phyloP scores from a whole-genome alignment of 2,329 filamentous ascomycete species.

The Atkinsonella hypoxylon region DNA sequence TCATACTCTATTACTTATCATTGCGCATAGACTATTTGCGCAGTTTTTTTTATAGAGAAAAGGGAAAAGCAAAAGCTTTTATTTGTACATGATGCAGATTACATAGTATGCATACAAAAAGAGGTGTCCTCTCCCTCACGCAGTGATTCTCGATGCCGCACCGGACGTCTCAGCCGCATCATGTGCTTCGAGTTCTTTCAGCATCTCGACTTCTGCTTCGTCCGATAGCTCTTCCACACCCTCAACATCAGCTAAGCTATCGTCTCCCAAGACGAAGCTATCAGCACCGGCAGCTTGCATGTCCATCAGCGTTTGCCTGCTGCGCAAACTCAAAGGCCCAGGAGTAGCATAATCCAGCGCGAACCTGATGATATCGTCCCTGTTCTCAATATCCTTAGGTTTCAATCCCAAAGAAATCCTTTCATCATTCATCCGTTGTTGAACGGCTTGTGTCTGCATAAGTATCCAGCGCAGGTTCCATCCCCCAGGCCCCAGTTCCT shows the following conservation, averaged over 20 bases:
- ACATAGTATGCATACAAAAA: background rate
- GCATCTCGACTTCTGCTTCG: conserved; percentile 22
- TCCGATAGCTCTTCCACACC: conserved; percentile 27
- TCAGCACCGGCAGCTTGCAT: conserved; percentile 28
- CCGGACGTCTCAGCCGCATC: conserved; percentile 8
- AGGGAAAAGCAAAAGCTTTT: background rate
- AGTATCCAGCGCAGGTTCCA: conserved; percentile 86
- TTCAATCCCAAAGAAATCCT: conserved; percentile 51
- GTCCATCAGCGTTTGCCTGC: conserved; percentile 25
- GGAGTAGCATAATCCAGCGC: conserved; percentile 30
- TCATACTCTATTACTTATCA: too few relatives aligned
- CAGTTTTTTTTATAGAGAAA: background rate
- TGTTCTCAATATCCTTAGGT: conserved; percentile 23
- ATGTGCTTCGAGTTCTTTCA: conserved; percentile 20
- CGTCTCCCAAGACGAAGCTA: conserved; percentile 35
- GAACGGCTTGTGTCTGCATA: conserved; percentile 62
- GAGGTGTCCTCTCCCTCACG: background rate
- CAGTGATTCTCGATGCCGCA: background rate
- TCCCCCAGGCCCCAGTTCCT: conserved; percentile 77
- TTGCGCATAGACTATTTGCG: background rate
- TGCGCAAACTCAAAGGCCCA: conserved; percentile 24
- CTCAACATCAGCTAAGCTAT: conserved; percentile 25
- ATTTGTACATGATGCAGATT: background rate
- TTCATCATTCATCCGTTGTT: conserved; percentile 53
- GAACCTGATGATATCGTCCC: conserved; percentile 27